Evolutionary conservation across 2,329 filamentous ascomycete genomes (phyloP), one percentile per base, ranked within the genome.

Genomic region (Thermoascus crustaceus): DNA sequence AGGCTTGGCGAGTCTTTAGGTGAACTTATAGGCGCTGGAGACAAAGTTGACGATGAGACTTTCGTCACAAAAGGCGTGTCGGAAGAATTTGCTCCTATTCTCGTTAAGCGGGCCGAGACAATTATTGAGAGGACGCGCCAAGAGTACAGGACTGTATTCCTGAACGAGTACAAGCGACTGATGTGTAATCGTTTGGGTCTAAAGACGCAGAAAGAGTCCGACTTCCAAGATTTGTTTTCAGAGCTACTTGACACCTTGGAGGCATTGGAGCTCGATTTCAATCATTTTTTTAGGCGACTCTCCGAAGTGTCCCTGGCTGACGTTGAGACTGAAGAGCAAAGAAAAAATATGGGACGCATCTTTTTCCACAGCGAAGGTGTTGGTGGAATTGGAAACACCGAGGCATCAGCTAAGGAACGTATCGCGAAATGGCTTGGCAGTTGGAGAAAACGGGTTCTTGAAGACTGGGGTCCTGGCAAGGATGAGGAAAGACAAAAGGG

Each of bases 271-370:
- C 66, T 98, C 2, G 91, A 98, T 57, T 98, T 95, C 61, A 85
- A 94, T 54, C 84, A 93, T 51, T 91, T 93, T 57, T 96, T 96
- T 72, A 76, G 93, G 24, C 75, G 81, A 6, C 68, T 98, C 0
- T 82, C 81, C 34, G 61, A 65, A 13, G 53, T 94, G 11, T 73
- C 65, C 20, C 42, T 86, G 1, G 61, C 61, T 1, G 75, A 85
- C 4, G 54, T 94, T 5, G 72, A 75, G 18, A 82, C 77, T 0
- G 72, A 80, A 17, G 73, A 80, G 13, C 65, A 70, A 31, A 68
- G 85, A 34, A 73, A 72, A 42, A 69, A 78, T n/a, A 66, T 70
- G 6, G 85, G 88, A 0, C 69, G 70, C 0, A 57, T 76, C 0
- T 95, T 98, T 63, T 93, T 94, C 68, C 82, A 91, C 54, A 66